A percentile compares a stretch with the other conserved stretches of the same genome.
Conservation (phyloP, 495 filamentous ascomycete genomes). For the Penicillium cosmopolitanum region DNA sequence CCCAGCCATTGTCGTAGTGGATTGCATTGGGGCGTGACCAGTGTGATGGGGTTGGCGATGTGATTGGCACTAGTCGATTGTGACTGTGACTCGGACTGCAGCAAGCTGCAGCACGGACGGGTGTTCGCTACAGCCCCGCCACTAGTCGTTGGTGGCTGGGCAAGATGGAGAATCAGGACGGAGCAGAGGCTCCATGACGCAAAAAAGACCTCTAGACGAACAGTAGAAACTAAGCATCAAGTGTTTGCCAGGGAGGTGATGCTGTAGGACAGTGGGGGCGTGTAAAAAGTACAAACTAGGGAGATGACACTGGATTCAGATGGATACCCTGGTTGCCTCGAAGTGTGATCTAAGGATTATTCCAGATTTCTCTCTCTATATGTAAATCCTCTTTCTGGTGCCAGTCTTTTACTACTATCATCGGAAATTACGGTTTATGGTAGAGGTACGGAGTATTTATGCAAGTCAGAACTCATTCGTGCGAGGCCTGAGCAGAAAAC, state of each 20-base stretch:
- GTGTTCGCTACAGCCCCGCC: constrained; percentile 7
- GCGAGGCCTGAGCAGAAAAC: background rate
- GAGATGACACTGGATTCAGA: background rate
- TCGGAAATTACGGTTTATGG: background rate
- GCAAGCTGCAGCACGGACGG: constrained; percentile 29
- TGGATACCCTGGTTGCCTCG: background rate
- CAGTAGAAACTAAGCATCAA: background rate
- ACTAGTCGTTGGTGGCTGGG: constrained; percentile 2
- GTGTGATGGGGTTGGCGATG: constrained; percentile 25
- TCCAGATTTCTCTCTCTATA: too few species aligned
- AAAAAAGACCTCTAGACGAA: background rate
- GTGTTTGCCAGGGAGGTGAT: background rate
- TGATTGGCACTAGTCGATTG: constrained; percentile 39
- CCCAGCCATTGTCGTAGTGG: constrained; percentile 9
- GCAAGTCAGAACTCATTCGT: background rate
- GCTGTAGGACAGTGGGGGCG: background rate
- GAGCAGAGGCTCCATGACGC: background rate
- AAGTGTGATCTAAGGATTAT: too few species aligned
- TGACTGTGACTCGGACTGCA: constrained; percentile 48
- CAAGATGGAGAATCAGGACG: constrained; percentile 3
- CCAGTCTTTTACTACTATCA: background rate
- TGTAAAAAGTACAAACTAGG: constrained; percentile 2
- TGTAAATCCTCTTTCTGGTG: too few species aligned
- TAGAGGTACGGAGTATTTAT: background rate
- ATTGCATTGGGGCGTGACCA: constrained; percentile 26